These are phyloP conservation scores for Fonsecaea nubica DNA, from an alignment of 2,329 filamentous ascomycete genomes.

Conservation along the genomic window DNA sequence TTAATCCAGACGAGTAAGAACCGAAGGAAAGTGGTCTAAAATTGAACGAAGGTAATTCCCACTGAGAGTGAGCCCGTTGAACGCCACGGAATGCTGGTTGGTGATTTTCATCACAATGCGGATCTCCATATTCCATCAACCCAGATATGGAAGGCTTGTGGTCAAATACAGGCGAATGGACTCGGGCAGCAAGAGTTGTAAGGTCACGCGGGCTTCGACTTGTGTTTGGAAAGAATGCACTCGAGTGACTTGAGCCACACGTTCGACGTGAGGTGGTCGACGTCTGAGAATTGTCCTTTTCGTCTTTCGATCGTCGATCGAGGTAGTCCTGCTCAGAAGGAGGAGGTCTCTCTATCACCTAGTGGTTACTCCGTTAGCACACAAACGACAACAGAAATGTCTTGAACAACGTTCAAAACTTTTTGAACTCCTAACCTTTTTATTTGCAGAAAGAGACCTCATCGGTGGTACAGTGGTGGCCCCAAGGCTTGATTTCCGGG, in stretches of 20 bases:
- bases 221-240: slow-evolving; percentile 39
- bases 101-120: neutral
- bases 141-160: slow-evolving; percentile 26
- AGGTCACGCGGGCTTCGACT: slow-evolving; percentile 39
- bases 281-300: slow-evolving; percentile 28
- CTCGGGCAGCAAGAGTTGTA: slow-evolving; percentile 37
- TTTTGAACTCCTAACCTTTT: slow-evolving; percentile 22
- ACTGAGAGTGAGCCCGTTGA: slow-evolving; percentile 18
- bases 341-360: slow-evolving; percentile 9
- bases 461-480: slow-evolving; percentile 22
- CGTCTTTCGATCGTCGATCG: slow-evolving; percentile 9
- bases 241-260: slow-evolving; percentile 27
- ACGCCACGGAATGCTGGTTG: slow-evolving; percentile 1
- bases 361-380: slow-evolving; percentile 16
- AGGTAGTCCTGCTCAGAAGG: slow-evolving; percentile 12
- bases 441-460: slow-evolving; percentile 14
- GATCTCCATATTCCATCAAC: slow-evolving; percentile 22
- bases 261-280: slow-evolving; percentile 35
- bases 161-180: slow-evolving; percentile 36
- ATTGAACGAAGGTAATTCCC: slow-evolving; percentile 35
- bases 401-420: neutral
- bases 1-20: slow-evolving; percentile 8
- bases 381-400: neutral
- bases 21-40: slow-evolving; percentile 37
- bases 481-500: slow-evolving; percentile 32